Base-by-base conservation (phyloP, 352 stramenopile genomes). In the Phytopythium helicoides region DNA sequence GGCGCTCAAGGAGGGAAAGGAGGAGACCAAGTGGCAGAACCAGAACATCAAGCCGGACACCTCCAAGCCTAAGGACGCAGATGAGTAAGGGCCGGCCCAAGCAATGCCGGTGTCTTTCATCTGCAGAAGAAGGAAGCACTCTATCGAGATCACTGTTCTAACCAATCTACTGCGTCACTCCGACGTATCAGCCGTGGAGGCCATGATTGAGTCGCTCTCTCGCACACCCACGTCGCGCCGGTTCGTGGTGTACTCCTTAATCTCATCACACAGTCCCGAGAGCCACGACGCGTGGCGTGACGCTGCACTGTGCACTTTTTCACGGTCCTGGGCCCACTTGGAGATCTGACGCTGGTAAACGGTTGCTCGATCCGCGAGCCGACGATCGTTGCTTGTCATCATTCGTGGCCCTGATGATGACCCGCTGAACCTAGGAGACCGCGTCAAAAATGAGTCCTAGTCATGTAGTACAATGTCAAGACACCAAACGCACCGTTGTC, bases 21-120 rank as follows among this genome's bases (percentile, higher is more conserved):
- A 86, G 47, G 80, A 90, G 63, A 90, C 76, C 60, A 87, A 87
- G 55, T 90, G 80, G 80, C 67, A 77, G 40, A 90, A 90, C 57
- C 76, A 85, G 64, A 87, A 87, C 63, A 66, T 87, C 49, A 82
- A 80, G 23, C 64, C 68, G 1, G 54, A 61, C 22, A 61, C 64
- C 37, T 47, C 57, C 35, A 54, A 47, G 23, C 31, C 39, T 7
- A 49, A 64, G 18, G 16, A 25, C 10, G 23, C 18, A 10, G 45
- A 46, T 9, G 47, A 51, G 23, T 56, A 33, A n/a, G n/a, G n/a
- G n/a, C n/a, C n/a, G n/a, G n/a, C n/a, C n/a, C n/a, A n/a, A n/a
- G n/a, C n/a, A n/a, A n/a, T n/a, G n/a, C n/a, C n/a, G n/a, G n/a
- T n/a, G n/a, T n/a, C n/a, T n/a, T n/a, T n/a, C n/a, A n/a, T n/a